Conservation (phyloP, 176 grass and related monocot species). For the Elaeis guineensis region DNA sequence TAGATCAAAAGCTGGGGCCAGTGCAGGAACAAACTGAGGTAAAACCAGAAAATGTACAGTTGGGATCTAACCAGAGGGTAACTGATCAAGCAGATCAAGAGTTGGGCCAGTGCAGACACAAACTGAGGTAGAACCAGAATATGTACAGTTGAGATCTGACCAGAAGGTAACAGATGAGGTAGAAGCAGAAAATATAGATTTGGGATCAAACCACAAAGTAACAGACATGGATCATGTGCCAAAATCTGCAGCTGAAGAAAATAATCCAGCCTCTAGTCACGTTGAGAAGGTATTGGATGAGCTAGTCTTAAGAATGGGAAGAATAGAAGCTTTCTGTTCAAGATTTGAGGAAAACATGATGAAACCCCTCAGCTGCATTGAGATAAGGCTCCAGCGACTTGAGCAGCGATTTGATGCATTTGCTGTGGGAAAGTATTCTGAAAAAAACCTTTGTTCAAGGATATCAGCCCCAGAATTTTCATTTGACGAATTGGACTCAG, state of each 20-base stretch:
- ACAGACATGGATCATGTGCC: conserved; percentile 15
- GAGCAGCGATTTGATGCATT: conserved; percentile 47
- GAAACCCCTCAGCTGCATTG: conserved; percentile 53
- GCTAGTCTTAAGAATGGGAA: conserved; percentile 60
- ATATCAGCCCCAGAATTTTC: conserved; percentile 23
- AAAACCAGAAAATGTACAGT: too few relatives aligned
- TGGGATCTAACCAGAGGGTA: not conserved
- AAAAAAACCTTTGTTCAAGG: conserved; percentile 17
- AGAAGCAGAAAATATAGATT: conserved; percentile 14
- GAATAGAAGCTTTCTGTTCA: conserved; percentile 66
- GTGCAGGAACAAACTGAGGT: too few relatives aligned
- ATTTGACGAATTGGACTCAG: conserved; percentile 14
- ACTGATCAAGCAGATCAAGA: conserved; percentile 13
- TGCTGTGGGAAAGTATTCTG: conserved; percentile 32
- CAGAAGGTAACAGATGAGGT: not conserved
- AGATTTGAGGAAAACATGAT: conserved; percentile 68
- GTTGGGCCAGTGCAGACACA: not conserved
- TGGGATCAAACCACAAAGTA: conserved; percentile 11
- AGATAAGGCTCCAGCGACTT: conserved; percentile 49
- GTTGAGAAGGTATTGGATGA: conserved; percentile 72
- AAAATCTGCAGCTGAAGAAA: conserved; percentile 16
- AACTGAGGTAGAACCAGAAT: not conserved
- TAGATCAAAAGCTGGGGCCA: too few relatives aligned
- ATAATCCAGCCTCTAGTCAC: conserved; percentile 15
- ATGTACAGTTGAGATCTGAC: not conserved